Conservation (phyloP, 1,284 basidiomycete genomes). For the Fistulina hepatica region DNA sequence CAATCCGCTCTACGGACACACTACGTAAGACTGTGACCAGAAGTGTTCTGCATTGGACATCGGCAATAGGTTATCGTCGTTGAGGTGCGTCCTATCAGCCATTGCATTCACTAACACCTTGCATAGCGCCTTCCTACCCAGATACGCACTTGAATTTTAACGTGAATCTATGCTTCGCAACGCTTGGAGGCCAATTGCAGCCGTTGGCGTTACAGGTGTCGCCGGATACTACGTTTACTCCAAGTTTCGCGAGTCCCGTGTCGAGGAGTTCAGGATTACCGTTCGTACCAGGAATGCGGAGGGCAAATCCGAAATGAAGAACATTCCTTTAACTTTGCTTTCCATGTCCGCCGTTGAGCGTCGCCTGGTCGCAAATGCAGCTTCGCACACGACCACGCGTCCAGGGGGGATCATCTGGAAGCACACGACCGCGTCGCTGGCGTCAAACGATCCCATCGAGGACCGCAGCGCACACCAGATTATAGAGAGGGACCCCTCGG, state of each 20-base stretch:
- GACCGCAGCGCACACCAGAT: conserved; percentile 73
- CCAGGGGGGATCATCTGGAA: conserved; percentile 54
- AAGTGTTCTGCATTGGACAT: too few species aligned
- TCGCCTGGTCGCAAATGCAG: conserved; percentile 48
- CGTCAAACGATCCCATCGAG: conserved; percentile 86
- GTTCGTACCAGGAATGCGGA: conserved; percentile 44
- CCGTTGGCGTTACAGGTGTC: conserved; percentile 35
- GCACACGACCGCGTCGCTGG: conserved; percentile 67
- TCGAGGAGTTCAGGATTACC: conserved; percentile 43
- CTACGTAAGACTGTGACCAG: too few species aligned
- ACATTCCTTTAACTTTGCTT: conserved; percentile 44
- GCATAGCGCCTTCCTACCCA: too few species aligned
- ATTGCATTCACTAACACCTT: too few species aligned
- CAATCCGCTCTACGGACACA: too few species aligned
- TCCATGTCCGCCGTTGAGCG: conserved; percentile 45
- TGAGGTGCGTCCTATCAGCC: too few species aligned
- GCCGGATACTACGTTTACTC: conserved; percentile 43
- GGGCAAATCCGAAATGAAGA: conserved; percentile 47
- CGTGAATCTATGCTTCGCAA: conserved; percentile 57
- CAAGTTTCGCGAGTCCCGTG: conserved; percentile 18
- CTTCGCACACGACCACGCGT: conserved; percentile 31
- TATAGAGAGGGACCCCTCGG: conserved; percentile 48
- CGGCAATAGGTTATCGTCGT: too few species aligned
- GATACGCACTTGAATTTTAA: too few species aligned
- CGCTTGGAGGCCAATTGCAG: conserved; percentile 54